Percentiles rank a stretch among this genome's conserved stretches.
These are phyloP conservation scores for Yarrowia hollandica DNA, from an alignment of 805 yeast genomes.

Conservation along the genomic window DNA sequence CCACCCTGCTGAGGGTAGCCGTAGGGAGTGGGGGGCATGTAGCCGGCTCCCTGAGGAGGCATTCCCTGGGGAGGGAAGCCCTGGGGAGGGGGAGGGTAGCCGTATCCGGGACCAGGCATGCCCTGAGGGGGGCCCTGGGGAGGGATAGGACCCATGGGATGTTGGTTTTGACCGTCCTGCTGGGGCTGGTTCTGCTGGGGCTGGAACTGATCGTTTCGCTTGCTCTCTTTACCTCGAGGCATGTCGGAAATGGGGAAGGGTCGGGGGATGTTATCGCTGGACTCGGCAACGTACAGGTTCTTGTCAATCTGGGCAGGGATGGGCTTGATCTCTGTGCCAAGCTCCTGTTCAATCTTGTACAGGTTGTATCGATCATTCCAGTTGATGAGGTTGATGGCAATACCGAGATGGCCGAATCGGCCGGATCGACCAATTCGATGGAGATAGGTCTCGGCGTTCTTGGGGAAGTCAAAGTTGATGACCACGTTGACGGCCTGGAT, in stretches of 20 bases:
- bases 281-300: constrained; percentile 73
- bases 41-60: constrained; percentile 32
- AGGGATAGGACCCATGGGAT: constrained; percentile 9
- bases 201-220: constrained; percentile 30
- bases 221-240: constrained; percentile 34
- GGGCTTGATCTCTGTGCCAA: constrained; percentile 96
- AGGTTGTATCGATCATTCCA: constrained; percentile 95
- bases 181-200: constrained; percentile 28
- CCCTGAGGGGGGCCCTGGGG: constrained; percentile 26
- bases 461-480: constrained; percentile 97
- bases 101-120: constrained; percentile 30
- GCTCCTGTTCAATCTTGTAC: constrained; percentile 93
- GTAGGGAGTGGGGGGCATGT: constrained; percentile 28
- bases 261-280: constrained; percentile 68
- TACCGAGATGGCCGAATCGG: constrained; percentile 96
- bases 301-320: constrained; percentile 93
- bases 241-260: constrained; percentile 76
- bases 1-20: constrained; percentile 22
- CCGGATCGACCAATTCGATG: constrained; percentile 99
- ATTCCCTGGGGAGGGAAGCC: constrained; percentile 19
- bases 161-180: constrained; percentile 30
- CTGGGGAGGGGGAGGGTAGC: constrained; percentile 31
- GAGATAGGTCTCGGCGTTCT: constrained; percentile 93
- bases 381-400: constrained; percentile 93
- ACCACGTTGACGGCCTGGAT: constrained; percentile 98